Percentiles rank a stretch among this genome's conserved stretches.
Conservation (phyloP, 2,329 filamentous ascomycete genomes). For the Aspergillus fischeri region DNA sequence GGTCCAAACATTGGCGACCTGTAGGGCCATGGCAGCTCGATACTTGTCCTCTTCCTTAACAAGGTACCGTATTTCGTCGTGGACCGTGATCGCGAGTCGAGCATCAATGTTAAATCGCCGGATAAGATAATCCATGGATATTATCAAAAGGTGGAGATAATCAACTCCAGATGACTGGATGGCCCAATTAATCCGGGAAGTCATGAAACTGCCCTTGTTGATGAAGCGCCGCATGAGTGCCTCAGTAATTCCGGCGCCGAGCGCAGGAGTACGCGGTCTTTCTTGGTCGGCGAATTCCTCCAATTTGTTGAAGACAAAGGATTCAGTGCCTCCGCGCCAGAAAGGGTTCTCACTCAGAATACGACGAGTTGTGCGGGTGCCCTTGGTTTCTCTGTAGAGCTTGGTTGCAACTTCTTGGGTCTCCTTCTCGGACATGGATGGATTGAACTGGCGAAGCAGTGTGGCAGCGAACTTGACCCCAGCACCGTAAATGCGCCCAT, state of each 20-base stretch:
- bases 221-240: constrained; percentile 86
- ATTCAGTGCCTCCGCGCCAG: constrained; percentile 95
- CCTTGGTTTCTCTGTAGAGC: constrained; percentile 87
- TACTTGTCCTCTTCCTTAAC: constrained; percentile 84
- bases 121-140: constrained; percentile 90
- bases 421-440: constrained; percentile 71
- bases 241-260: constrained; percentile 94
- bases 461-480: constrained; percentile 90
- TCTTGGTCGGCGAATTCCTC: constrained; percentile 98
- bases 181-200: constrained; percentile 96
- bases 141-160: constrained; percentile 89
- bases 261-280: constrained; percentile 79
- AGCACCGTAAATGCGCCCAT: constrained; percentile 97
- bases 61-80: constrained; percentile 95
- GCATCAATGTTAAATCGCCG: constrained; percentile 80
- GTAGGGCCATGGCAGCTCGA: constrained; percentile 82
- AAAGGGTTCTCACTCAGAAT: constrained; percentile 69
- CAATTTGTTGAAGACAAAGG: constrained; percentile 95
- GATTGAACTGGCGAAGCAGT: constrained; percentile 89
- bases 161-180: constrained; percentile 97
- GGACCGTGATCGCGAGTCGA: constrained; percentile 86
- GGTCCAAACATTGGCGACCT: constrained; percentile 94
- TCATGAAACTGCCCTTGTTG: constrained; percentile 86
- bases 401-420: constrained; percentile 71
- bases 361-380: constrained; percentile 74